Evolutionary conservation across 495 filamentous ascomycete genomes (phyloP).

Genomic region (Chlorociboria aeruginascens): DNA sequence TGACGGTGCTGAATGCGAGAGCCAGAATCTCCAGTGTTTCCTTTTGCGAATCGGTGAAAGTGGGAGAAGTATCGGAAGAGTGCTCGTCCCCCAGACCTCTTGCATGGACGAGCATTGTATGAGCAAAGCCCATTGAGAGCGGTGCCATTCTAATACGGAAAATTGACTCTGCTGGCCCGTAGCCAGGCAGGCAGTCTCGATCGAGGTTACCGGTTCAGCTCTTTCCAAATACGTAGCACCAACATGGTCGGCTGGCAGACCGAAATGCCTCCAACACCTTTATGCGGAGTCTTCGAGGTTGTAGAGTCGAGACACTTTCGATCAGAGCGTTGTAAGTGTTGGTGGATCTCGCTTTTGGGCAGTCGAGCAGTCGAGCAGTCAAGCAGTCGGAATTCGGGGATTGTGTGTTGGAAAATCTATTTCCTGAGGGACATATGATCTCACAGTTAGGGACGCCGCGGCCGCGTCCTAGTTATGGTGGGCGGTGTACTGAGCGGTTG

Average conservation of each 20-base stretch:
- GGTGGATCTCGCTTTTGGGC: too few relatives aligned
- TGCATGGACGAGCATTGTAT: conserved; percentile 1
- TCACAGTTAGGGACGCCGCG: too few relatives aligned
- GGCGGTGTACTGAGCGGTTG: too few relatives aligned
- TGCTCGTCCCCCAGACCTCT: conserved; percentile 1
- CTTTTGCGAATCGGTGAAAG: conserved; percentile 1
- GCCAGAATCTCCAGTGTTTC: conserved; percentile 18
- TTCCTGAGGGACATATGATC: too few relatives aligned
- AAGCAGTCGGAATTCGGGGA: too few relatives aligned
- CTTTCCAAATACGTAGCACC: conserved; percentile 2
- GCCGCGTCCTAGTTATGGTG: too few relatives aligned
- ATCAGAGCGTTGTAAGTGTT: too few relatives aligned
- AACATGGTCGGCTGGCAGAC: neutral
- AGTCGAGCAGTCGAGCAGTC: too few relatives aligned
- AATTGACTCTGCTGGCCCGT: neutral
- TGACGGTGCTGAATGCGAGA: conserved; percentile 32
- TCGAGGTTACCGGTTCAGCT: conserved; percentile 3
- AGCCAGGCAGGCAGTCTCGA: neutral
- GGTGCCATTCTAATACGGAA: conserved; percentile 3
- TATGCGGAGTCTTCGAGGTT: too few relatives aligned
- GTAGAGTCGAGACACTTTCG: too few relatives aligned
- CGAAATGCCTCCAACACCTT: neutral
- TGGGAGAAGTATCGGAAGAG: neutral
- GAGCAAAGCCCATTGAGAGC: neutral
- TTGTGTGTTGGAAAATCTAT: too few relatives aligned